Evolutionary conservation across 768 basidiomycete genomes (phyloP).

Genomic region (Hirschioporus abietinus): DNA sequence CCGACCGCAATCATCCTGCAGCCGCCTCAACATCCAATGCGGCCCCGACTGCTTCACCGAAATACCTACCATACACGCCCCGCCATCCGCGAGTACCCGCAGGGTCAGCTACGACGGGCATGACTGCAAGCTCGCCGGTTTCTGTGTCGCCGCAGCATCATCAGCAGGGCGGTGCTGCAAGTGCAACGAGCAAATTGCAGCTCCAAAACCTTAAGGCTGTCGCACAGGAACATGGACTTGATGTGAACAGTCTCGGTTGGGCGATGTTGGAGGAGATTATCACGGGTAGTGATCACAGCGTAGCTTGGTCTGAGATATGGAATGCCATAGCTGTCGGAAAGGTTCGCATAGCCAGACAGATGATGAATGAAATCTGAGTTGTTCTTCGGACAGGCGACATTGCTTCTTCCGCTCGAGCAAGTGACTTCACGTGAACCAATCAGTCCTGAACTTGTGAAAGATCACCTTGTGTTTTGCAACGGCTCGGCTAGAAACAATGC

Average conservation of each 20-base stretch:
- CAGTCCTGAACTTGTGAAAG: conserved; percentile 71
- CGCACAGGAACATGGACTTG: conserved; percentile 63
- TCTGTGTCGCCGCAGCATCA: conserved; percentile 36
- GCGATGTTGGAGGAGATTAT: conserved; percentile 71
- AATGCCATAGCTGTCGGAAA: conserved; percentile 56
- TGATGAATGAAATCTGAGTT: neutral
- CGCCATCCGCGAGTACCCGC: conserved; percentile 50
- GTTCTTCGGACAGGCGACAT: conserved; percentile 50
- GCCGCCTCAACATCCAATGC: conserved; percentile 9
- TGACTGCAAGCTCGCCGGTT: conserved; percentile 34
- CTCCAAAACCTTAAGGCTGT: conserved; percentile 70
- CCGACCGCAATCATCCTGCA: neutral
- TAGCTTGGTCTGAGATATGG: conserved; percentile 73
- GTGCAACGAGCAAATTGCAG: conserved; percentile 62
- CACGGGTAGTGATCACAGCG: conserved; percentile 35
- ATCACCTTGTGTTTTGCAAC: conserved; percentile 74
- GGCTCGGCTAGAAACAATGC: conserved; percentile 38
- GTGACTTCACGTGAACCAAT: conserved; percentile 47
- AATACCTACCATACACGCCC: conserved; percentile 77
- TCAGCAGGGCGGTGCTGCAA: conserved; percentile 37
- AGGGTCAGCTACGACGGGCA: conserved; percentile 41
- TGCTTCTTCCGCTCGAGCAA: conserved; percentile 73
- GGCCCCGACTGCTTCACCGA: conserved; percentile 26
- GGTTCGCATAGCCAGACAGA: conserved; percentile 30
- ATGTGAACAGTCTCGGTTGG: conserved; percentile 64